phyloP scores from a whole-genome alignment of 78 protist genomes.

The Dictyostelium firmibasis region DNA sequence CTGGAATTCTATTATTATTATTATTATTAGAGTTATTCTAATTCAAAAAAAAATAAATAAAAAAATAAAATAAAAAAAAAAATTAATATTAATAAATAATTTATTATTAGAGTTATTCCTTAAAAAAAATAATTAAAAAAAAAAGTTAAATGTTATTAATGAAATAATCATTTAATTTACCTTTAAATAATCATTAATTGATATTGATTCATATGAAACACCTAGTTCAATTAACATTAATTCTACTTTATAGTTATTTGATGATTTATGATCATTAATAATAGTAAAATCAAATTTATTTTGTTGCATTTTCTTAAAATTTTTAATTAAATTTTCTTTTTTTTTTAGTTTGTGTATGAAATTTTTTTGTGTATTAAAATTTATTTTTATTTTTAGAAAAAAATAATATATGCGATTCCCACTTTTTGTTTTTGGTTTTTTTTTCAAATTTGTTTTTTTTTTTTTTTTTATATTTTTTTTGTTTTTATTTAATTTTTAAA shows the following conservation, averaged over 20 bases:
- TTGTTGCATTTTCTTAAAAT: background rate
- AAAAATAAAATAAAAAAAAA: background rate
- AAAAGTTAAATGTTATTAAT: too few species aligned
- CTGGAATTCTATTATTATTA: slow-evolving; percentile 90
- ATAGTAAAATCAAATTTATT: background rate
- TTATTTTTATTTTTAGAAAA: too few species aligned
- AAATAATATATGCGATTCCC: background rate
- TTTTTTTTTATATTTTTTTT: too few species aligned
- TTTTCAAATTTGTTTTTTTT: too few species aligned
- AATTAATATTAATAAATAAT: too few species aligned
- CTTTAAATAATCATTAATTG: slow-evolving; percentile 56
- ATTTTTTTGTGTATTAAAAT: background rate
- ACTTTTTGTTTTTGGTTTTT: background rate
- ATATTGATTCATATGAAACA: background rate
- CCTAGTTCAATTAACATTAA: background rate
- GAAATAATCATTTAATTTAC: background rate
- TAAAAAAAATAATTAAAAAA: slow-evolving; percentile 7
- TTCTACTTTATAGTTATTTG: background rate
- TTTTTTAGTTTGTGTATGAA: background rate
- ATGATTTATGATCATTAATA: background rate
- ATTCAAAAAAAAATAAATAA: background rate
- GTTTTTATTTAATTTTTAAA: background rate
- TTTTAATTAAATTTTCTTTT: background rate
- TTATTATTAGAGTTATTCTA: slow-evolving; percentile 86
- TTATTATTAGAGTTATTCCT: too few species aligned